Percentiles rank a stretch among this genome's conserved stretches.
Evolutionary conservation across 768 basidiomycete genomes (phyloP).

Genomic region (Hortiboletus campestris): DNA sequence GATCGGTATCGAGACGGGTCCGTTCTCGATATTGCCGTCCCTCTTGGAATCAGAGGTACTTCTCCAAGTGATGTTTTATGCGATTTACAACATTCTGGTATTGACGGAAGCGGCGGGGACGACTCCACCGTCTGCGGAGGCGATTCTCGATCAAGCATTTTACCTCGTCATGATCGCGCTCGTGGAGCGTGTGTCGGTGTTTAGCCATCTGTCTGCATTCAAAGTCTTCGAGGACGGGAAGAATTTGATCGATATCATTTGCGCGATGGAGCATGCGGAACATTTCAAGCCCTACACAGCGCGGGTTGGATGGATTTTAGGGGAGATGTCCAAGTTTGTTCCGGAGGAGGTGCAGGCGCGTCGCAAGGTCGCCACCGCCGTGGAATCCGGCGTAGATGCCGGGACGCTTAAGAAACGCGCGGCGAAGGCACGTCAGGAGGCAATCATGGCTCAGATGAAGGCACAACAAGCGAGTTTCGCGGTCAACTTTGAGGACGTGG

Average conservation of each 20-base stretch:
- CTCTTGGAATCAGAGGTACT: conserved; percentile 70
- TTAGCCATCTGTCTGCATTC: conserved; percentile 55
- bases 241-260: conserved; percentile 70
- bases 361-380: conserved; percentile 42
- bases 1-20: conserved; percentile 61
- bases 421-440: conserved; percentile 87
- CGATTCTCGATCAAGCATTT: conserved; percentile 84
- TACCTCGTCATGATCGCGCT: conserved; percentile 85
- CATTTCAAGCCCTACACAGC: conserved; percentile 70
- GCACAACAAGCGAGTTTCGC: conserved; percentile 87
- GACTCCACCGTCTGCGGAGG: conserved; percentile 77
- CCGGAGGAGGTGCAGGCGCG: conserved; percentile 55
- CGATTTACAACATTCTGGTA: conserved; percentile 70
- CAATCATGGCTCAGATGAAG: conserved; percentile 95
- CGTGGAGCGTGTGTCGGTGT: conserved; percentile 62
- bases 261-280: conserved; percentile 74
- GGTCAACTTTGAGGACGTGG: conserved; percentile 73
- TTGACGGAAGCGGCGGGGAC: conserved; percentile 58
- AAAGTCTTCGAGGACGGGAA: conserved; percentile 58
- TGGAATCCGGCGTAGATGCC: conserved; percentile 41
- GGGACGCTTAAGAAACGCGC: conserved; percentile 78
- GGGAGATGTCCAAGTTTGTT: conserved; percentile 52
- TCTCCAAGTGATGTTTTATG: conserved; percentile 80
- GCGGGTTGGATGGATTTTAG: conserved; percentile 75
- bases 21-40: conserved; percentile 63